Evolutionary conservation across 176 grass and related monocot species (phyloP).

Genomic region (Elymus sibiricus): DNA sequence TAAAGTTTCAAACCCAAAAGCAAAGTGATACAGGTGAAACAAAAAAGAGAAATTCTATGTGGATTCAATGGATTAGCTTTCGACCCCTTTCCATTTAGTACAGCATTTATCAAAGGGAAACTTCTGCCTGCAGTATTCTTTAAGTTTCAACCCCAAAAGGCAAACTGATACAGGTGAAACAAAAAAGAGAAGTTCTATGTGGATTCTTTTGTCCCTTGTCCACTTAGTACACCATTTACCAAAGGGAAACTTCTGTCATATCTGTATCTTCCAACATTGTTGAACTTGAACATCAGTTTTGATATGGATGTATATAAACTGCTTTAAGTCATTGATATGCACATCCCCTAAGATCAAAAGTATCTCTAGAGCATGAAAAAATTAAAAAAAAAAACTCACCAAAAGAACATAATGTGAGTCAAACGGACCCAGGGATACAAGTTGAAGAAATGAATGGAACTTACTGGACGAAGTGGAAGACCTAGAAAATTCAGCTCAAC

Average conservation of each 20-base stretch:
- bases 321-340: background rate
- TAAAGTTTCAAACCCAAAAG: background rate
- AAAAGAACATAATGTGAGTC: background rate
- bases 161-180: background rate
- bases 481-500: conserved; percentile 86
- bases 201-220: background rate
- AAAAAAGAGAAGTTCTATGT: background rate
- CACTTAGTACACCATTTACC: background rate
- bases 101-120: background rate
- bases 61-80: too few species aligned
- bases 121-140: background rate
- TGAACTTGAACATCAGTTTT: background rate
- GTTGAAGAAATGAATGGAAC: conserved; percentile 24
- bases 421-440: background rate
- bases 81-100: conserved; percentile 3
- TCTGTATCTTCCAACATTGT: conserved; percentile 10
- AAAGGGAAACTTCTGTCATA: background rate
- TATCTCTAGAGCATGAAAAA: background rate
- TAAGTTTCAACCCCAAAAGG: background rate
- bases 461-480: conserved; percentile 92
- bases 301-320: background rate
- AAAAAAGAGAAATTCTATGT: background rate
- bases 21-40: background rate
- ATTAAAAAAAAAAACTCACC: background rate
- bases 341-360: background rate